Base-by-base conservation (phyloP, 2,329 filamentous ascomycete species). In the Dichotomopilus funicola region DNA sequence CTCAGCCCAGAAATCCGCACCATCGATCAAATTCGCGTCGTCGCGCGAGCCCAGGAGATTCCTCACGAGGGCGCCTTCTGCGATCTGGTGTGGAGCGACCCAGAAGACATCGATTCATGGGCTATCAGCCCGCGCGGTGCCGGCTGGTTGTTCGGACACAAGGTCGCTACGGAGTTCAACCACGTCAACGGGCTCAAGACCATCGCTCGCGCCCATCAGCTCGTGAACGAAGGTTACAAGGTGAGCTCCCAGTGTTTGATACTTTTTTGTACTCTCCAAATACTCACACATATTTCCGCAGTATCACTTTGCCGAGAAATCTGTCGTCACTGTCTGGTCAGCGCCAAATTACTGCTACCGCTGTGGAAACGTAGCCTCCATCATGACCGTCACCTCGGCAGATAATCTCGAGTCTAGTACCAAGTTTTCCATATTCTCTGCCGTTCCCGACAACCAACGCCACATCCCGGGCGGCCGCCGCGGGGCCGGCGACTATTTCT, bases 21-120 rank as follows among this genome's bases (percentile, higher is more conserved):
- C 19, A 96, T 99, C 67, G 94, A 99, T 70, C 94, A 99, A 76
- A 97, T 99, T 72, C 94, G 96, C 66, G 95, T 99, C 62, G 96
- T 99, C 61, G 94, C 96, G 64, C 87, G 94, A 47, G 96, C 95
- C 65, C 88, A 96, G 65, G 94, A 99, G 71, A 99, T 99, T 64
- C 94, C 94, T 6, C 94, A 99, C 67, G 94, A 99, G 74, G 94
- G 94, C 5, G 94, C 94, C 2, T 99, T 99, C 84, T 96, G 94
- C 50, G 94, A 99, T 70, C 76, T 99, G 41, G 94, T 99, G 6
- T 99, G 94, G 94, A 96, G 90, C 53, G 94, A 99, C 69, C 94
- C 94, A 1, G 94, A 99, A 68, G 94, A 99, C 63, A 85, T 95
- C 49, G 92, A 97, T 66, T 95, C 96, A 61, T 99, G 96, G 80